A percentile compares a stretch with the other conserved stretches of the same genome.
phyloP scores from a whole-genome alignment of 75 land plant genomes.

The Azolla pinnata region DNA sequence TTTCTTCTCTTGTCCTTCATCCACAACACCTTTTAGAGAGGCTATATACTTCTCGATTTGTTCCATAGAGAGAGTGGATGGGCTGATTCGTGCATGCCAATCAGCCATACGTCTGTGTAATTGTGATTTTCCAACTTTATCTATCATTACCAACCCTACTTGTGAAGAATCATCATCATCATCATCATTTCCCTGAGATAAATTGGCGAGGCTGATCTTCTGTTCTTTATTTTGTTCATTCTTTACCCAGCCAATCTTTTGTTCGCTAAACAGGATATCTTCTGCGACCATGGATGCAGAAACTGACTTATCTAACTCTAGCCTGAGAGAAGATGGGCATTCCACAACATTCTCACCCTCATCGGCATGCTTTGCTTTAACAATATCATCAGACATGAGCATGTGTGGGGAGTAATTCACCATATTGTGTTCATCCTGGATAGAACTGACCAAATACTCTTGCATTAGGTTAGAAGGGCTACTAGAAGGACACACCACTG shows the following conservation, averaged over 20 bases:
- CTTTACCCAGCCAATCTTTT: neutral
- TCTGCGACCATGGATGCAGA: neutral
- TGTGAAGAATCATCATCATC: constrained; percentile 1
- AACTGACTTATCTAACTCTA: neutral
- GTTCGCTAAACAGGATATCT: neutral
- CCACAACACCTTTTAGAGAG: neutral
- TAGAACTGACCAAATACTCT: no score
- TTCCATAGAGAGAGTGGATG: neutral
- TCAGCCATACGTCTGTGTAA: no score
- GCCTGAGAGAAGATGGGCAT: neutral
- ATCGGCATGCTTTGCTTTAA: neutral
- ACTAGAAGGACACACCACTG: no score
- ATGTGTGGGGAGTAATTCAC: no score
- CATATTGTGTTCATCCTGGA: no score
- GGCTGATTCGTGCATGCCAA: no score
- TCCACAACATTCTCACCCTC: neutral
- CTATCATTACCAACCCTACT: no score
- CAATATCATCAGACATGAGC: no score
- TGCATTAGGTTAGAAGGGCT: constrained; percentile 5
- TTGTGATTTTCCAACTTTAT: no score
- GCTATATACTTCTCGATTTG: neutral
- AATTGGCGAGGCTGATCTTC: neutral
- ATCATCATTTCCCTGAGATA: neutral
- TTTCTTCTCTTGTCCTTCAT: constrained; percentile 1
- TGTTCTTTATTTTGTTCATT: neutral